Evolutionary conservation across 495 filamentous ascomycete species (phyloP), one percentile per base, ranked within the genome.

Genomic region (Talaromyces liani): DNA sequence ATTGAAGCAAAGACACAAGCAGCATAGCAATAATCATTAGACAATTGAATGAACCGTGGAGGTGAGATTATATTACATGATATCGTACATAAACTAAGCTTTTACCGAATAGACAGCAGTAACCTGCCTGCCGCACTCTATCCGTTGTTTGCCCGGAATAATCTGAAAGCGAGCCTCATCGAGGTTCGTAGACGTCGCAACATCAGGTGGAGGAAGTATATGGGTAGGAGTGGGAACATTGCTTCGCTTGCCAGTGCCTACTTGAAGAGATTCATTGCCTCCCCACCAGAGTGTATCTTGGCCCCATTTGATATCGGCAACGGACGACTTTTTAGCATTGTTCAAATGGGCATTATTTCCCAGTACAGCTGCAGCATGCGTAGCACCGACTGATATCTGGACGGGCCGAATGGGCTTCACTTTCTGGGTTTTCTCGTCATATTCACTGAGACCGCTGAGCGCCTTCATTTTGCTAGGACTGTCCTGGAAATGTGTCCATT

Each of bases 221-320:
- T 97, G 90, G 0, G 79, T 80, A 14, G 94, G 94, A 9, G 80
- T 79, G 33, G 82, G 76, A 6, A 85, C 66, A 69, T 98, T 98
- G 69, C 85, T 96, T 64, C 93, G 77, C 79, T 87, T 93, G 39
- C 94, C 93, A 4, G 89, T 97, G 4, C 94, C 94, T 18, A 98
- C 83, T 70, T 98, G 94, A 70, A 90, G 96, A 65, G 85, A 82
- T 76, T 98, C 93, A 68, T 97, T 98, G 41, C 90, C 90, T 66
- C 94, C 94, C 90, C 93, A 98, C 83, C 88, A 95, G 6, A 97
- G 71, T 2, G 90, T 86, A 72, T 98, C 94, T 8, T 86, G 85
- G 58, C 93, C 93, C 80, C 84, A 96, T 57, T 86, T 84, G 4
- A 78, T 78, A 4, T 82, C 80, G 10, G 77, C 80, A 6, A 75